Conservation (phyloP, 1,139 yeast genomes). For the Lodderomyces jiufengensis region DNA sequence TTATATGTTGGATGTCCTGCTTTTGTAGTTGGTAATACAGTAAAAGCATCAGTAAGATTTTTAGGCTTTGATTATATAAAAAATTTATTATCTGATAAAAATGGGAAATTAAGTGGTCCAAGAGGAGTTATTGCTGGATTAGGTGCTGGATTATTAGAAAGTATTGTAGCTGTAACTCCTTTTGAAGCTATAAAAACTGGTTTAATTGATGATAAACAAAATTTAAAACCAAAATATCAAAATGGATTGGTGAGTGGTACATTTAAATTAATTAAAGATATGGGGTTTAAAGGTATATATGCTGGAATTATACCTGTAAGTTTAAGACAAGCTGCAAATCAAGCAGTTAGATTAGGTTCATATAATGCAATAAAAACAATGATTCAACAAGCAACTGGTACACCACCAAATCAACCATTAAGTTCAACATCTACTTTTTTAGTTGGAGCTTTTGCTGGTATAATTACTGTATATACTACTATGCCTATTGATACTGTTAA, state of each 20-base stretch:
- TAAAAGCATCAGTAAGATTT: conserved; percentile 90
- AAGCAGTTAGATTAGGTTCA: conserved; percentile 90
- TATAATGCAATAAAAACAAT: conserved; percentile 83
- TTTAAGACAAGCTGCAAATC: conserved; percentile 92
- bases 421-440: conserved; percentile 77
- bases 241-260: conserved; percentile 63
- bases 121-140: conserved; percentile 92
- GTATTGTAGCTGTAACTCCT: conserved; percentile 92
- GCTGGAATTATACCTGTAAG: conserved; percentile 92
- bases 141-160: conserved; percentile 93
- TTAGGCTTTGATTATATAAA: conserved; percentile 90
- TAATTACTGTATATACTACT: conserved; percentile 89
- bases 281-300: conserved; percentile 81
- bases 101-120: conserved; percentile 85
- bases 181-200: conserved; percentile 97
- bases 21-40: conserved; percentile 91
- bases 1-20: conserved; percentile 98
- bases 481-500: conserved; percentile 98
- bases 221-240: conserved; percentile 72
- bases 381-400: conserved; percentile 67
- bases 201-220: conserved; percentile 85
- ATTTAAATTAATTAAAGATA: conserved; percentile 60
- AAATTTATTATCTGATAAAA: conserved; percentile 67
- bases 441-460: conserved; percentile 91
- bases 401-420: conserved; percentile 70